Base-by-base conservation (phyloP, 768 basidiomycete genomes). In the Boletus sp. region DNA sequence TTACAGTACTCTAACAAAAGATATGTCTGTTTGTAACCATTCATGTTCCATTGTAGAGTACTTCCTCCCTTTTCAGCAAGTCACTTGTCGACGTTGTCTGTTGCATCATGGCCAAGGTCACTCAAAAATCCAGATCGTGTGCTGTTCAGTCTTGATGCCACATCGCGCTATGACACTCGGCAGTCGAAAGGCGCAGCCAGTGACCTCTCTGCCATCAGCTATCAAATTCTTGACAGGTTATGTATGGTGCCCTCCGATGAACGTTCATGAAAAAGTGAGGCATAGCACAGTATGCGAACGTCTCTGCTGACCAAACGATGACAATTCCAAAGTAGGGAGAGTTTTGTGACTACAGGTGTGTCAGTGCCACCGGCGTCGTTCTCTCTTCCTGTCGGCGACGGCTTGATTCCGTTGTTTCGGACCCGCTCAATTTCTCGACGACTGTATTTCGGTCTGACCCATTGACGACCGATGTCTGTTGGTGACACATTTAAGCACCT, bases 201-300 rank as follows among this genome's bases (percentile, higher is more conserved):
- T 1, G 91, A 95, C 68, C 78, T 94, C 62, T 90, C 92, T 17
- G 85, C 90, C 7, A 94, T 90, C 7, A 98, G 95, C 2, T 99
- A 87, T 75, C 91, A 90, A 69, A 88, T 98, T 47, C 79, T 87
- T 68, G 88, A 98, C 67, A 97, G 98, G 76, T 88, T 92, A 2
- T 96, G 98, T 73, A 98, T 95, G 1, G 83, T 64, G 83, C 93
- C 0, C 78, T 98, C 39, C 77, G 96, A 36, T 99, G 94, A 94
- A 98, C 98, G 89, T 71, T 98, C 56, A 98, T 98, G 96, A 97
- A 98, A 78, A 96, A 99, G 97, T 98, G 64, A 54, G 87, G 66
- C 15, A 35, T 18, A 18, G 50, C 28, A 58, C 47, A 47, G 6
- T 24, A 15, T 52, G 8, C 15, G 20, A 40, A 37, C 42, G 47